Base-by-base conservation (phyloP, 805 yeast species). In the Ogataea corticis region DNA sequence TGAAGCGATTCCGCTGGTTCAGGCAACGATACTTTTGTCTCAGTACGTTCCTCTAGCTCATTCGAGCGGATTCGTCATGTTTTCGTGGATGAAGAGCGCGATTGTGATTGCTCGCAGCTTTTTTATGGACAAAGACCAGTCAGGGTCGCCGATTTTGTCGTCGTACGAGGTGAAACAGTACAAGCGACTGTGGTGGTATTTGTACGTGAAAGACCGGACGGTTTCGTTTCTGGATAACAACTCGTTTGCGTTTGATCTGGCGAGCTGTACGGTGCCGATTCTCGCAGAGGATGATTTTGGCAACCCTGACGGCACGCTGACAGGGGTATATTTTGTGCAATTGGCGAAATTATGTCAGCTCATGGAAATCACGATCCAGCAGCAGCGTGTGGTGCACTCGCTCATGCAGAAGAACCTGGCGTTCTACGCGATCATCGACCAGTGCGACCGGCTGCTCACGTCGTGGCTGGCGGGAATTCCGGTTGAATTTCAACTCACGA, bases 181-280 rank as follows among this genome's bases (percentile, higher is more conserved):
- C 77, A 71, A 82, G 49, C 69, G 86, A 32, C 68, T 82, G 13
- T 84, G 87, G 87, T 84, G 91, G 90, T 72, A 78, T 52, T 64
- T 83, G 31, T 84, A 80, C 61, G 78, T 76, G 50, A 79, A 83
- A 55, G 91, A 84, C 60, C 65, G 87, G 9, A 71, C 75, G 39
- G 76, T 78, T 5, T 78, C 87, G 7, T 38, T 43, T 21, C 83
- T 84, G 49, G 69, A 77, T 43, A 79, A 80, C 62, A 90, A 90
- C 41, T 89, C 91, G 0, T 64, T 76, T 3, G 71, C 73, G 49
- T 82, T 85, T 43, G 83, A 82, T 56, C 68, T 84, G 48, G 84
- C 79, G 42, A 90, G 84, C 58, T 80, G 85, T 61, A 90, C 85
- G 59, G 87, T 84, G 15, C 83, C 84, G n/a, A 81, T 83, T 86